Conservation (phyloP, 129 eudicot species). For the Saussurea involucrata region DNA sequence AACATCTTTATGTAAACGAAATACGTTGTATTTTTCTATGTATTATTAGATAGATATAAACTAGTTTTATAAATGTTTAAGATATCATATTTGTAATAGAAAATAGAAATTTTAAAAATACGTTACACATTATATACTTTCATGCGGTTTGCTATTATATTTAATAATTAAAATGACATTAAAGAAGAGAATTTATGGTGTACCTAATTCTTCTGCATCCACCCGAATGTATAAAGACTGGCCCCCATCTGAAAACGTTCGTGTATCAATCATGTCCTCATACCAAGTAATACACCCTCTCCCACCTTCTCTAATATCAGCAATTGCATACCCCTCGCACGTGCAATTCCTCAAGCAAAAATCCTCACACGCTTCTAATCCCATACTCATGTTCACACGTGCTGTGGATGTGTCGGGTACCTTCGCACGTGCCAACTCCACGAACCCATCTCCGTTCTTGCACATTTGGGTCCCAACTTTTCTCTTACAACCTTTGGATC, state of each 20-base stretch:
- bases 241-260: constrained; percentile 41
- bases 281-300: constrained; percentile 49
- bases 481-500: constrained; percentile 39
- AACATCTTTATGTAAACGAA: not conserved
- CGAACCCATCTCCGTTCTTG: constrained; percentile 36
- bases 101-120: no score
- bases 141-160: not conserved
- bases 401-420: constrained; percentile 44
- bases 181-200: constrained; percentile 7
- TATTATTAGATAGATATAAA: not conserved
- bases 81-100: not conserved
- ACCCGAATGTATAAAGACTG: constrained; percentile 52
- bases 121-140: not conserved
- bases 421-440: constrained; percentile 30
- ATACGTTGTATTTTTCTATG: not conserved
- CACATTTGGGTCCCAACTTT: constrained; percentile 18
- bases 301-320: constrained; percentile 23
- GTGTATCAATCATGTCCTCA: constrained; percentile 40
- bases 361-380: constrained; percentile 34
- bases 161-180: not conserved
- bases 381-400: constrained; percentile 34
- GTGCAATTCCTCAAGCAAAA: constrained; percentile 48
- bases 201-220: constrained; percentile 52
- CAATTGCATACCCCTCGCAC: constrained; percentile 45
- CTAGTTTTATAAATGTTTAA: not conserved